A percentile compares a stretch with the other conserved stretches of the same genome.
Conservation (phyloP, 345 rosid species). For the Zanthoxylum bungeanum region DNA sequence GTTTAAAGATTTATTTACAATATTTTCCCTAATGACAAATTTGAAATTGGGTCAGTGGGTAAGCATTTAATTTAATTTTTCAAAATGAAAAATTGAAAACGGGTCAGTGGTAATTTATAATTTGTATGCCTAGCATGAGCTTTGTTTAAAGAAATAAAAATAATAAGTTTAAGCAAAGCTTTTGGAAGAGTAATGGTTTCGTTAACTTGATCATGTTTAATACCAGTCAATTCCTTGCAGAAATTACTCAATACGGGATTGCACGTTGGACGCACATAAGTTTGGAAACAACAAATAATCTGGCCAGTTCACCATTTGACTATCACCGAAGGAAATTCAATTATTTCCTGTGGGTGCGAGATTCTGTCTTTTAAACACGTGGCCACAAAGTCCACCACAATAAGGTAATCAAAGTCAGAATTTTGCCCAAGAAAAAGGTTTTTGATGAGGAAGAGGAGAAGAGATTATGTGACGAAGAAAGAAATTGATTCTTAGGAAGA, state of each 20-base stretch:
- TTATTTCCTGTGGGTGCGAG: slow-evolving; percentile 52
- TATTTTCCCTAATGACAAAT: no score
- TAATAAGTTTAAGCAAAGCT: no score
- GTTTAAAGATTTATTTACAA: no score
- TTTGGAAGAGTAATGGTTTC: slow-evolving; percentile 34
- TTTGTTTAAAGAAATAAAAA: no score
- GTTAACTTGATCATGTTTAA: slow-evolving; percentile 47
- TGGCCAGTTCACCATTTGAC: slow-evolving; percentile 42
- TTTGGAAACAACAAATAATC: slow-evolving; percentile 47
- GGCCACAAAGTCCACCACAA: slow-evolving; percentile 58
- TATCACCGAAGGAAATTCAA: slow-evolving; percentile 55
- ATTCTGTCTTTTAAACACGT: slow-evolving; percentile 49
- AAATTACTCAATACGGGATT: slow-evolving; percentile 42
- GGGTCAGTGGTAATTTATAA: no score
- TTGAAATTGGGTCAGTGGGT: no score
- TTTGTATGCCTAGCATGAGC: no score
- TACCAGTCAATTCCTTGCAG: slow-evolving; percentile 60
- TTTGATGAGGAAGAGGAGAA: no score
- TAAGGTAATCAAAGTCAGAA: slow-evolving; percentile 37
- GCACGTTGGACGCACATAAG: slow-evolving; percentile 48
- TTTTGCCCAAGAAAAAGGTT: slow-evolving; percentile 3
- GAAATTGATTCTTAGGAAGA: no score
- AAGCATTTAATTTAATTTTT: no score
- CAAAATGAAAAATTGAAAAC: no score
- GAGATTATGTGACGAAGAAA: no score